Evolutionary conservation across 495 filamentous ascomycete genomes (phyloP).

Genomic region (Clohesyomyces aquaticus): DNA sequence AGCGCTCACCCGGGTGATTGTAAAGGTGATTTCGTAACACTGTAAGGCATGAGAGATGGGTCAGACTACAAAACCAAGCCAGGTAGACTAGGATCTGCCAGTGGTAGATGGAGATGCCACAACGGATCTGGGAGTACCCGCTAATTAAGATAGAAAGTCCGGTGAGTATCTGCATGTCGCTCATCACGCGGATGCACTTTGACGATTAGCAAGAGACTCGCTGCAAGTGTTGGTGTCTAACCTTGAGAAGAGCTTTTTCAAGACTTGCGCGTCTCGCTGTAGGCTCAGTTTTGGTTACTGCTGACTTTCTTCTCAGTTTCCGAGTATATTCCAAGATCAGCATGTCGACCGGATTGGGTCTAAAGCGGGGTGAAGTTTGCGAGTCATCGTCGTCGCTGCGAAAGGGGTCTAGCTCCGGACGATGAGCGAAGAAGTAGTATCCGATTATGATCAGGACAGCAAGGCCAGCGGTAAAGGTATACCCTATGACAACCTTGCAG

Average conservation of each 20-base stretch:
- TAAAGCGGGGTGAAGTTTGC: not conserved
- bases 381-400: not conserved
- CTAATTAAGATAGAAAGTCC: constrained; percentile 16
- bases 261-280: too few relatives aligned
- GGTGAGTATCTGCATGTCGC: constrained; percentile 14
- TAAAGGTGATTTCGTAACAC: constrained; percentile 5
- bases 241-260: not conserved
- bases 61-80: constrained; percentile 7
- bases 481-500: constrained; percentile 4
- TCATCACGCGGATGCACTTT: constrained; percentile 4
- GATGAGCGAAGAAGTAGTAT: not conserved
- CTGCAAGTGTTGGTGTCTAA: not conserved
- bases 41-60: constrained; percentile 4
- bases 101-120: constrained; percentile 17
- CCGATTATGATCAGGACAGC: not conserved
- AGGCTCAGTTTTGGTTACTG: too few relatives aligned
- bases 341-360: not conserved
- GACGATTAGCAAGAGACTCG: not conserved
- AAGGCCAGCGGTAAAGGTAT: constrained; percentile 2
- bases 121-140: constrained; percentile 15
- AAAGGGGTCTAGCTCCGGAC: not conserved
- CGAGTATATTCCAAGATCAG: not conserved
- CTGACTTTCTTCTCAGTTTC: not conserved
- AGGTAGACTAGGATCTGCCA: constrained; percentile 12
- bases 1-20: not conserved